Base-by-base conservation (phyloP, 2,329 filamentous ascomycete species). In the Cytospora schulzeri region DNA sequence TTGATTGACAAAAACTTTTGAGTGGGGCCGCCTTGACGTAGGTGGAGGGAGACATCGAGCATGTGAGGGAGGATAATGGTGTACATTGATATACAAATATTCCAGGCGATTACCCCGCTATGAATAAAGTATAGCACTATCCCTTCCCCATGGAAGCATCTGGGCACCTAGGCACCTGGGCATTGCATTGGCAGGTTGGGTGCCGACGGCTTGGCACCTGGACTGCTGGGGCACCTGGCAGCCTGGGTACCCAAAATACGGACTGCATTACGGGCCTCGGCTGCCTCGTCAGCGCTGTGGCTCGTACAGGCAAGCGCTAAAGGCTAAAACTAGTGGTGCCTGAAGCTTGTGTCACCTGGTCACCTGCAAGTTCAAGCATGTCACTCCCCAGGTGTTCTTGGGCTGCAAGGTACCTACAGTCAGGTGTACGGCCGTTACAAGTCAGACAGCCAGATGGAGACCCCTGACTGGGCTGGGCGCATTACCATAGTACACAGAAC, bases 221-320 rank as follows among this genome's bases (percentile, higher is more conserved):
- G 38, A 17, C 4, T 9, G 12, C 35, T 14, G 3, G 11, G n/a
- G 38, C 45, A 61, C 51, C 51, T 35, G 48, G 48, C 11, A 33
- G 35, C 33, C 31, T 22, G 7, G 59, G 45, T 54, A 50, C 50
- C 26, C 4, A 28, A 54, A 53, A 31, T 24, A 55, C 48, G n/a
- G 59, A 55, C 59, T 61, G 59, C 59, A 33, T 61, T 48, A 45
- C 59, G 9, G 54, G 51, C 59, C 51, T 61, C 59, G 59, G 55
- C n/a, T 48, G 51, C 59, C 51, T 61, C 59, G 59, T 61, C n/a
- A 61, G 59, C 35, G n/a, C 38, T 41, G 38, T 41, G 38, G 38
- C 38, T 41, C 38, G 38, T 41, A 19, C 38, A 41, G 38, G 8
- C 38, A 41, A 41, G 38, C 38, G 38, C 38, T 41, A 41, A n/a